Evolutionary conservation across 768 basidiomycete species (phyloP).

Genomic region (Lentinus brumalis): DNA sequence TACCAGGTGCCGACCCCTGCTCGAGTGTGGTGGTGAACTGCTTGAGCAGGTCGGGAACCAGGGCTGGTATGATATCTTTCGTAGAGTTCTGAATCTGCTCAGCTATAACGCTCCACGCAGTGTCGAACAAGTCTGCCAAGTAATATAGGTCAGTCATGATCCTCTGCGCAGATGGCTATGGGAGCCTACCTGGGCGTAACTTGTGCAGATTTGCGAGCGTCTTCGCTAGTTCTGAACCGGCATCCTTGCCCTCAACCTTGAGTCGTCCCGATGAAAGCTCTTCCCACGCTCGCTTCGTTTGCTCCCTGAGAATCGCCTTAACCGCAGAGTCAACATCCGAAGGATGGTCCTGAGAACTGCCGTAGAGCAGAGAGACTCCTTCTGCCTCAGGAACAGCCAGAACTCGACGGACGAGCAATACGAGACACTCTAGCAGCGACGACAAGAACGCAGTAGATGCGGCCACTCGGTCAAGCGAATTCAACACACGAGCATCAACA

Average conservation of each 20-base stretch:
- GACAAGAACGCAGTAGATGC: conserved; percentile 67
- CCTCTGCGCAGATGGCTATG: neutral
- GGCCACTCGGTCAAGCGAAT: conserved; percentile 52
- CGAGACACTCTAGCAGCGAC: conserved; percentile 68
- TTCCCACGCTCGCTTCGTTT: conserved; percentile 51
- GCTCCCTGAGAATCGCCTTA: conserved; percentile 42
- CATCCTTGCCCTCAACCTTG: conserved; percentile 47
- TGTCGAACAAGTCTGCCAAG: conserved; percentile 46
- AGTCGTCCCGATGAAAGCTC: conserved; percentile 46
- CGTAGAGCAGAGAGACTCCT: conserved; percentile 4
- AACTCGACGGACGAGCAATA: conserved; percentile 55
- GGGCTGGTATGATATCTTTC: conserved; percentile 23
- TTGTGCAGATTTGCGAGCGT: conserved; percentile 34
- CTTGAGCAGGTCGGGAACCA: conserved; percentile 51
- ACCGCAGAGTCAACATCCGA: conserved; percentile 5
- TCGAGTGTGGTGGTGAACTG: conserved; percentile 45
- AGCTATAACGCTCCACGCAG: conserved; percentile 49
- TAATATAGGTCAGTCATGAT: neutral
- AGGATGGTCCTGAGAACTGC: neutral
- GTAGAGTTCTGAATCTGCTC: conserved; percentile 27
- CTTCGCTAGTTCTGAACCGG: conserved; percentile 47
- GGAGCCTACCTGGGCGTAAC: conserved; percentile 30
- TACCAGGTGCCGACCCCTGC: conserved; percentile 28
- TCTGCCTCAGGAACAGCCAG: conserved; percentile 25
- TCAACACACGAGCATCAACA: conserved; percentile 65